These are phyloP conservation scores for Perkinsus olseni DNA, from an alignment of 169 alveolate species.

Conservation along the genomic window DNA sequence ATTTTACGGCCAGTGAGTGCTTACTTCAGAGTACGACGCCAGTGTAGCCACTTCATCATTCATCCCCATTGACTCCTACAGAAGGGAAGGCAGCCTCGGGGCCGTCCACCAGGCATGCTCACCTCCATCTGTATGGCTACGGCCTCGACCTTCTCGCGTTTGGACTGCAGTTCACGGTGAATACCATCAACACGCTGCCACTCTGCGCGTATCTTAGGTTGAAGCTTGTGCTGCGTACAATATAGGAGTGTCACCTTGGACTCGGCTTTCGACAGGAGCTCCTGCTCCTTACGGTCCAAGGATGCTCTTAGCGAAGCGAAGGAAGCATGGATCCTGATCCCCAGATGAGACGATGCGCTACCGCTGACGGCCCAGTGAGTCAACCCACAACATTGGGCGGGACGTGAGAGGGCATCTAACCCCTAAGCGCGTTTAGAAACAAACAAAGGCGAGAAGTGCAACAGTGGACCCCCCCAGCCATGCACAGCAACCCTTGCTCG, in stretches of 20 bases:
- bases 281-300: background rate
- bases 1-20: background rate
- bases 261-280: background rate
- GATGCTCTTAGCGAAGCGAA: background rate
- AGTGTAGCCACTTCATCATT: background rate
- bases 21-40: background rate
- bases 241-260: background rate
- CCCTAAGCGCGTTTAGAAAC: too few relatives aligned
- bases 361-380: too few relatives aligned
- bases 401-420: too few relatives aligned
- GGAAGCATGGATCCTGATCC: background rate
- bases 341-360: too few relatives aligned
- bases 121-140: background rate
- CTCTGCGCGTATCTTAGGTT: background rate
- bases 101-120: background rate
- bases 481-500: too few relatives aligned
- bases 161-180: background rate
- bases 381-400: too few relatives aligned
- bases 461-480: too few relatives aligned
- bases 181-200: background rate
- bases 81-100: background rate
- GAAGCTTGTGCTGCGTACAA: background rate
- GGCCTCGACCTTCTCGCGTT: background rate
- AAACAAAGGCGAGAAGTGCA: too few relatives aligned
- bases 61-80: background rate